Conservation (phyloP, 352 stramenopile species). For the Phytophthora syringae region DNA sequence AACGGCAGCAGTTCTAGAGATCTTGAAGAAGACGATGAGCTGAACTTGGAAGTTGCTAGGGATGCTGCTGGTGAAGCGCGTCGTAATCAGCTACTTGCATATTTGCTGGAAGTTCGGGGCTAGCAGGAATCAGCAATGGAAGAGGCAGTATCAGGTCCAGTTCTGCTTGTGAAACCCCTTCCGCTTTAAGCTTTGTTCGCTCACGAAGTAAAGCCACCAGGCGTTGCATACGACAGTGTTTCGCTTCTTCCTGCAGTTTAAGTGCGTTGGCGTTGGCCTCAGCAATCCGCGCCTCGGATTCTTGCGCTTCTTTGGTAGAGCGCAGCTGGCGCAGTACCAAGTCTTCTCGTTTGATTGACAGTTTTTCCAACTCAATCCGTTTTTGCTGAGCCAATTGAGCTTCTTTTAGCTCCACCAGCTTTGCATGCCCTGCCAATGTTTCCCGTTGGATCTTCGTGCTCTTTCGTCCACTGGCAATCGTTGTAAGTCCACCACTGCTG, state of each 20-base stretch:
- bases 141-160: conserved; percentile 1
- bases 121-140: not conserved
- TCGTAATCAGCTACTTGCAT: conserved; percentile 6
- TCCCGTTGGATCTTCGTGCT: not conserved
- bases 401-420: not conserved
- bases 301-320: not conserved
- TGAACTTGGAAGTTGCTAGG: conserved; percentile 8
- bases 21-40: conserved; percentile 3
- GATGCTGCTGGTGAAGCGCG: conserved; percentile 5
- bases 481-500: not conserved
- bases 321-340: not conserved
- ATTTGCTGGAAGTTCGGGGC: conserved; percentile 4
- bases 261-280: not conserved
- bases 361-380: conserved; percentile 2
- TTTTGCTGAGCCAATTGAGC: not conserved
- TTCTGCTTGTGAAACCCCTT: conserved; percentile 7
- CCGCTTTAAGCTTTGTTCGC: not conserved
- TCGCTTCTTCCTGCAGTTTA: conserved; percentile 7
- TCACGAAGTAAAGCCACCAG: not conserved
- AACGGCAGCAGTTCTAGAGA: not conserved
- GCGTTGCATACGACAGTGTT: conserved; percentile 5
- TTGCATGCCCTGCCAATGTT: not conserved
- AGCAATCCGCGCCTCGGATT: not conserved
- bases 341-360: not conserved
- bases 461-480: conserved; percentile 2